phyloP scores from a whole-genome alignment of 2,329 filamentous ascomycete genomes.

The Apiospora marii region DNA sequence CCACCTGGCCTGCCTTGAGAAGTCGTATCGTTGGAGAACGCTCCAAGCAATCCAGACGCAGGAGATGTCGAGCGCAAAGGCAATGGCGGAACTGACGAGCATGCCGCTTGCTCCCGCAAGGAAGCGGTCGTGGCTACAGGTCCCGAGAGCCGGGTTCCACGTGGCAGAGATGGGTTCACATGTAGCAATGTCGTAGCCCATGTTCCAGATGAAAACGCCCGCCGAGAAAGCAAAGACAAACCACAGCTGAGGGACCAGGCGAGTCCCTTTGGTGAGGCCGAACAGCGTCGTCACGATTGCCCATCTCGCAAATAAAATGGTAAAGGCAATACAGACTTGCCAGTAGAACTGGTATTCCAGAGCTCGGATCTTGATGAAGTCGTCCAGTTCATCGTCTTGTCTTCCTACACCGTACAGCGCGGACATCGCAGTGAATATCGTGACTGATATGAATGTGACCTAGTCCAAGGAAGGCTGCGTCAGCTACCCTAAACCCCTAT shows the following conservation, averaged over 20 bases:
- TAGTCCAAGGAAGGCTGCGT: not conserved
- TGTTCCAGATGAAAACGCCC: not conserved
- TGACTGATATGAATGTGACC: slow-evolving; percentile 3
- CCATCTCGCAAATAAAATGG: not conserved
- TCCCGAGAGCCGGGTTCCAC: slow-evolving; percentile 7
- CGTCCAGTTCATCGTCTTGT: not conserved
- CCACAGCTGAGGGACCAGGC: not conserved
- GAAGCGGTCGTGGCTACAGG: not conserved
- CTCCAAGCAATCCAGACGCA: not conserved
- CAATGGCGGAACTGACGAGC: not conserved
- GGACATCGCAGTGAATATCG: not conserved
- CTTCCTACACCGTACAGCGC: slow-evolving; percentile 2
- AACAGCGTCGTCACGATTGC: not conserved
- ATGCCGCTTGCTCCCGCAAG: not conserved
- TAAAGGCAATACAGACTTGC: not conserved
- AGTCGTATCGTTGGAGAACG: not conserved
- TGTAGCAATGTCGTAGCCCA: not conserved
- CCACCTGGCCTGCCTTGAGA: not conserved
- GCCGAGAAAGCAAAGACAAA: not conserved
- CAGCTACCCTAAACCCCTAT: not conserved
- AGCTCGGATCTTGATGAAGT: not conserved
- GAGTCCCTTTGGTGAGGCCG: not conserved
- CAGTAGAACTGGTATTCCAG: slow-evolving; percentile 10
- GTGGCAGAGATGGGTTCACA: not conserved
- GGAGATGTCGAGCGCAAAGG: not conserved